Conservation (phyloP, 2,329 filamentous ascomycete genomes). For the Hymenoscyphus fructigenus region DNA sequence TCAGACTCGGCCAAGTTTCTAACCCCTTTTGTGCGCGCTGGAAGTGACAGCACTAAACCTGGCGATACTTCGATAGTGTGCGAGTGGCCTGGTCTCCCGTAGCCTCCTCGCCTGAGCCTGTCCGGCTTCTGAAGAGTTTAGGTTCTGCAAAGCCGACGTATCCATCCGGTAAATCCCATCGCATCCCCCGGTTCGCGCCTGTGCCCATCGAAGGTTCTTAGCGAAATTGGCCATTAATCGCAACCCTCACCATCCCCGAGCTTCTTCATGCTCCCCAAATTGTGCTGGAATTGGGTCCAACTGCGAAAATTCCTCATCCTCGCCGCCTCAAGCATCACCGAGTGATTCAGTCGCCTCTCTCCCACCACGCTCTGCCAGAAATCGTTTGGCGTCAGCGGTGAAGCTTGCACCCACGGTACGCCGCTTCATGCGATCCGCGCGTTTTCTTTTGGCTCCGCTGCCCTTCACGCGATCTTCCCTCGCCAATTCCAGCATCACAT, state of each 20-base stretch:
- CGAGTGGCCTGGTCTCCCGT: not conserved
- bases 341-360: not conserved
- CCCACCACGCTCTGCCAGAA: not conserved
- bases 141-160: not conserved
- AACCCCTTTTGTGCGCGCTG: not conserved
- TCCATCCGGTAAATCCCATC: not conserved
- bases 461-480: not conserved
- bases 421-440: constrained; percentile 27
- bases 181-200: not conserved
- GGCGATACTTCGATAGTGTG: not conserved
- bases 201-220: not conserved
- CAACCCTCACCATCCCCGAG: not conserved
- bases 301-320: constrained; percentile 2
- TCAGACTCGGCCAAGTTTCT: not conserved
- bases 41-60: not conserved
- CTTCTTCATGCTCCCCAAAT: constrained; percentile 8
- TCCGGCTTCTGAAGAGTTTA: not conserved
- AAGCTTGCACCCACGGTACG: constrained; percentile 19
- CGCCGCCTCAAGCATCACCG: constrained; percentile 11
- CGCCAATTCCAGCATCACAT: constrained; percentile 19
- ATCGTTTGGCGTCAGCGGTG: constrained; percentile 18
- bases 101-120: not conserved
- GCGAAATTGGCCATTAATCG: constrained; percentile 14
- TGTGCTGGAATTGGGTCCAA: not conserved
- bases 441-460: constrained; percentile 13